Percentiles rank a stretch among this genome's conserved stretches.
phyloP scores from a whole-genome alignment of 169 alveolate genomes.

The Perkinsus olseni region DNA sequence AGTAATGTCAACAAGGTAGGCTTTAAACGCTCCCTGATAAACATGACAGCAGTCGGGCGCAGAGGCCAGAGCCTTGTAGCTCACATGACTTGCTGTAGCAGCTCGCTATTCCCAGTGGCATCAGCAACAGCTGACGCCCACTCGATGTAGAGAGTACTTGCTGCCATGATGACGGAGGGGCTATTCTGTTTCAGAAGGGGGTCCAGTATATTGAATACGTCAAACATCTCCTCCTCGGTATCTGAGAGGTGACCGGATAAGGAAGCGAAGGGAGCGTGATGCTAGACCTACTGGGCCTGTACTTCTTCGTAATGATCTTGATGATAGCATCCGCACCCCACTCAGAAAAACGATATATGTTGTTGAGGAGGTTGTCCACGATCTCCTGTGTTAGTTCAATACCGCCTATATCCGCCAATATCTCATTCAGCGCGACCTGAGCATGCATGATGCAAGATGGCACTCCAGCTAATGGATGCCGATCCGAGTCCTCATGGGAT shows the following conservation, averaged over 20 bases:
- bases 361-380: conserved; percentile 63
- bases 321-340: conserved; percentile 92
- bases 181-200: conserved; percentile 85
- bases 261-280: not conserved
- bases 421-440: conserved; percentile 82
- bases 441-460: conserved; percentile 38
- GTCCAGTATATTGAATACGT: conserved; percentile 91
- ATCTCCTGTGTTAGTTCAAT: conserved; percentile 67
- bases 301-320: conserved; percentile 71
- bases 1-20: conserved; percentile 37
- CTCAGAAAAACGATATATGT: conserved; percentile 83
- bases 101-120: not conserved
- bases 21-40: conserved; percentile 29
- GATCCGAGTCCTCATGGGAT: no score
- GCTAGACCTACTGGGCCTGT: conserved; percentile 51
- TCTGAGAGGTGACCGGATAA: conserved; percentile 8
- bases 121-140: not conserved
- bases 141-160: not conserved
- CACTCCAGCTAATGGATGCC: no score
- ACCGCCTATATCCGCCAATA: conserved; percentile 86
- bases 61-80: not conserved
- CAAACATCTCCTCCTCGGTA: conserved; percentile 87
- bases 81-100: not conserved
- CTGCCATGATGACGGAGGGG: conserved; percentile 86
- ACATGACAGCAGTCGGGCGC: not conserved